Percentiles rank a stretch among this genome's conserved stretches.
Evolutionary conservation across 1,284 basidiomycete species (phyloP).

Genomic region (Cryptococcus sp.): DNA sequence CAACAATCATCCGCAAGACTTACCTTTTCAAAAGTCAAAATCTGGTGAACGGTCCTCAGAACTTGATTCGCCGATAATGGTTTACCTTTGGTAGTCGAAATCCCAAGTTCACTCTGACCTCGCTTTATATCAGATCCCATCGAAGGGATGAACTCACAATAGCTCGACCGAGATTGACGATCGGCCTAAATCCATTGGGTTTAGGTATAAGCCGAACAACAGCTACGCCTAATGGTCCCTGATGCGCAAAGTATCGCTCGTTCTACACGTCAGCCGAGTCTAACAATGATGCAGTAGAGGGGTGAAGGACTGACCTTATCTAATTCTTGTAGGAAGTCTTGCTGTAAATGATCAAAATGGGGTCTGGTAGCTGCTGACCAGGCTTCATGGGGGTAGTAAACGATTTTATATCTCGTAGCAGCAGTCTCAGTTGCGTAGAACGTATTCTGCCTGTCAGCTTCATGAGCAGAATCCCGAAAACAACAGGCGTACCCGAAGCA

Average conservation of each 20-base stretch:
- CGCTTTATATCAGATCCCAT: constrained; percentile 5
- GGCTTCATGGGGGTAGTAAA: constrained; percentile 93
- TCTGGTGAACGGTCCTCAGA: constrained; percentile 74
- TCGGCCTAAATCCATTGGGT: constrained; percentile 85
- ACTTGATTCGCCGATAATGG: constrained; percentile 60
- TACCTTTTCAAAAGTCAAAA: constrained; percentile 81
- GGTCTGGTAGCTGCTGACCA: constrained; percentile 83
- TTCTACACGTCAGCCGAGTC: constrained; percentile 10
- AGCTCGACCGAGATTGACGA: constrained; percentile 81
- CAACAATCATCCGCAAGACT: not conserved
- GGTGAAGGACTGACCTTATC: constrained; percentile 27
- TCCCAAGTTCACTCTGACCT: constrained; percentile 6
- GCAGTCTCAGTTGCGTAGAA: constrained; percentile 95
- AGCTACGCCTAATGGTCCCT: constrained; percentile 28
- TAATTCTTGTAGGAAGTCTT: constrained; percentile 37
- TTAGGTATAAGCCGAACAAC: constrained; percentile 89
- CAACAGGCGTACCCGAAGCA: constrained; percentile 62
- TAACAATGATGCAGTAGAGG: not conserved
- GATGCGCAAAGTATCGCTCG: constrained; percentile 13
- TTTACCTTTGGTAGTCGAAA: constrained; percentile 6
- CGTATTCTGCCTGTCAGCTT: constrained; percentile 59
- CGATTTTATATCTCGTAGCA: constrained; percentile 74
- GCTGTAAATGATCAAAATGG: constrained; percentile 64
- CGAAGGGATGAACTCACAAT: constrained; percentile 32
- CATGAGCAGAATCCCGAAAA: not conserved